These are phyloP conservation scores for Artemisia annua DNA, from an alignment of 129 eudicot genomes.

Conservation along the genomic window DNA sequence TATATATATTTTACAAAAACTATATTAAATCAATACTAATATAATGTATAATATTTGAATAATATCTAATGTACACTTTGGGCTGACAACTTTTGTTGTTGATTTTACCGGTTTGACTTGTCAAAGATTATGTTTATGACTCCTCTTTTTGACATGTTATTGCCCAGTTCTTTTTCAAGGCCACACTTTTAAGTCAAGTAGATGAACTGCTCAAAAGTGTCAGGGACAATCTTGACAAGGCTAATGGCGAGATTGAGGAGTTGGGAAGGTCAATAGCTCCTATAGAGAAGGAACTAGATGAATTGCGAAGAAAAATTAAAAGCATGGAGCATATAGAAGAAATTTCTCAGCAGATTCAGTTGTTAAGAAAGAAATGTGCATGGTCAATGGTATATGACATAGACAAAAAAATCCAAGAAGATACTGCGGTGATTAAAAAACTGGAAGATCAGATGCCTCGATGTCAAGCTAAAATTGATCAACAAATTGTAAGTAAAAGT, in stretches of 20 bases:
- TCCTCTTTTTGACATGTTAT: conserved; percentile 1
- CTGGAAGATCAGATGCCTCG: conserved; percentile 50
- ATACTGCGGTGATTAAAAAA: conserved; percentile 47
- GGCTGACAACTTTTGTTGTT: no score
- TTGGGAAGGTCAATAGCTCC: conserved; percentile 70
- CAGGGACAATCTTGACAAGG: conserved; percentile 46
- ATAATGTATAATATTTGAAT: no score
- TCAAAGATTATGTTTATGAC: no score
- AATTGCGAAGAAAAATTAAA: conserved; percentile 73
- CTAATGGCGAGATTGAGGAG: conserved; percentile 52
- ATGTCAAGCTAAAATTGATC: conserved; percentile 58
- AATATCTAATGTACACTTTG: no score
- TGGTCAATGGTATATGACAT: conserved; percentile 83
- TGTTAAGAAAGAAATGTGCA: conserved; percentile 71
- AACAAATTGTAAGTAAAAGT: conserved; percentile 52
- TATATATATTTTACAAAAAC: no score
- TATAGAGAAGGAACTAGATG: conserved; percentile 60
- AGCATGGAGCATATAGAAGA: conserved; percentile 83
- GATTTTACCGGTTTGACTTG: background rate
- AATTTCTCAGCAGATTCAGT: conserved; percentile 57
- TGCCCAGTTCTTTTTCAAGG: conserved; percentile 85
- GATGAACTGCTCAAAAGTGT: conserved; percentile 68
- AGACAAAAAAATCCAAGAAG: conserved; percentile 46
- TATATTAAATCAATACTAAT: background rate
- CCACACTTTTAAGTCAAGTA: conserved; percentile 85